Evolutionary conservation across 139 green algal species (phyloP).

Genomic region (Volvox reticuliferus): DNA sequence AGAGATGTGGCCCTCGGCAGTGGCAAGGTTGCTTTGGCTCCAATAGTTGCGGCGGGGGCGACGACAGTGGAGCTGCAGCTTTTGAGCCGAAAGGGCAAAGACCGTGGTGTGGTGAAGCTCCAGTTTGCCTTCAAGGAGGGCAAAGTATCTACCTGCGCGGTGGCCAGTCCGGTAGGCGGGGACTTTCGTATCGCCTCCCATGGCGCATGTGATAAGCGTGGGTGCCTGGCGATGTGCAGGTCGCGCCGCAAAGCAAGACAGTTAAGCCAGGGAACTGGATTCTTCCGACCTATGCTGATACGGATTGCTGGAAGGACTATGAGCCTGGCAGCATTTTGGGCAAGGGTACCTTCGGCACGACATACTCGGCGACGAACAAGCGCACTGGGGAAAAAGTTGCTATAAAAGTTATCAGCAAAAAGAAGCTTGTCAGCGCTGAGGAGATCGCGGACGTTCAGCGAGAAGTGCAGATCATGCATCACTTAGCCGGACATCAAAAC

Average conservation of each 20-base stretch:
- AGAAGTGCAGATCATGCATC: constrained; percentile 90
- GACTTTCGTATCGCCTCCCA: background rate
- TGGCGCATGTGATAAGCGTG: constrained; percentile 1
- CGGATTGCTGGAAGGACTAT: constrained; percentile 72
- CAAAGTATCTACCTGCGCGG: background rate
- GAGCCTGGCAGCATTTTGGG: constrained; percentile 71
- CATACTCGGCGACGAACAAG: constrained; percentile 67
- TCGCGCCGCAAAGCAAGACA: background rate
- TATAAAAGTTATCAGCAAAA: constrained; percentile 89
- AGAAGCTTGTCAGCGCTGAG: constrained; percentile 88
- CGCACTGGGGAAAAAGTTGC: constrained; percentile 57
- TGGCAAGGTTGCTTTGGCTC: constrained; percentile 44
- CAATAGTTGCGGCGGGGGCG: background rate
- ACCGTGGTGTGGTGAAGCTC: constrained; percentile 38
- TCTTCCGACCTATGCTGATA: constrained; percentile 64
- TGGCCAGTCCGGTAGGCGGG: background rate
- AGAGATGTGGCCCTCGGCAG: constrained; percentile 55
- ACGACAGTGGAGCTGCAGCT: constrained; percentile 32
- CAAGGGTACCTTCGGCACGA: constrained; percentile 83
- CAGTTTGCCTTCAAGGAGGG: constrained; percentile 50
- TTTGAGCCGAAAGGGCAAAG: constrained; percentile 50
- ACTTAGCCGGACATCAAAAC: constrained; percentile 69
- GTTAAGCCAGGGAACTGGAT: constrained; percentile 59
- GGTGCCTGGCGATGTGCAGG: background rate
- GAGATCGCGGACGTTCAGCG: constrained; percentile 96